A percentile compares a stretch with the other conserved stretches of the same genome.
Evolutionary conservation across 2,329 filamentous ascomycete species (phyloP).

Genomic region (Cladosporium velox): DNA sequence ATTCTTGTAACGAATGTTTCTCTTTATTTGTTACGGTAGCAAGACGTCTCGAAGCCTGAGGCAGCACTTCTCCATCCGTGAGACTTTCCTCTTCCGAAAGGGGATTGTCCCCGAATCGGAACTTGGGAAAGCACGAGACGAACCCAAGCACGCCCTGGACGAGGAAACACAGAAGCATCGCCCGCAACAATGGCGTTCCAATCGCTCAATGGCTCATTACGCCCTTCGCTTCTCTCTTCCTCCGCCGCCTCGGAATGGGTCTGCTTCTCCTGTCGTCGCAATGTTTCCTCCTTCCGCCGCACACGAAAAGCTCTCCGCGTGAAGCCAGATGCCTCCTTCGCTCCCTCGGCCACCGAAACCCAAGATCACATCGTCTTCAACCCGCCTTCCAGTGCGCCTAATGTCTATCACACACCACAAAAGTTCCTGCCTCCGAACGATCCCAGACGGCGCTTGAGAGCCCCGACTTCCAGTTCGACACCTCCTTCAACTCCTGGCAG

Average conservation of each 20-base stretch:
- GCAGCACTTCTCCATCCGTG: neutral
- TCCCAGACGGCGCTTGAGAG: conserved; percentile 49
- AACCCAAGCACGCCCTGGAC: neutral
- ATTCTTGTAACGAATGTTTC: no score
- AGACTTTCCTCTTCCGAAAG: neutral
- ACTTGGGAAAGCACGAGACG: neutral
- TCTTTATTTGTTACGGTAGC: no score
- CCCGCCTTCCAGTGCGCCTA: conserved; percentile 64
- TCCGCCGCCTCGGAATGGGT: conserved; percentile 29
- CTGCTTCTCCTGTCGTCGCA: conserved; percentile 39
- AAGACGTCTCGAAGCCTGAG: neutral
- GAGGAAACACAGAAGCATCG: conserved; percentile 13
- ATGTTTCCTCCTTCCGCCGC: conserved; percentile 49
- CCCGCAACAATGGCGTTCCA: conserved; percentile 18
- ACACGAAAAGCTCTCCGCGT: conserved; percentile 50
- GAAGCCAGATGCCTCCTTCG: conserved; percentile 48
- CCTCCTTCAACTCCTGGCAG: conserved; percentile 26
- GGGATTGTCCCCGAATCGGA: neutral
- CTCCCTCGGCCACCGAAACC: conserved; percentile 35
- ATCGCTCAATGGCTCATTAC: conserved; percentile 21
- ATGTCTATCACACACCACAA: conserved; percentile 63
- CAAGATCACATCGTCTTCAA: conserved; percentile 65
- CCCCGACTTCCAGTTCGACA: conserved; percentile 33
- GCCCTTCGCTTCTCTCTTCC: conserved; percentile 29
- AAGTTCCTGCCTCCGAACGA: conserved; percentile 65